phyloP scores from a whole-genome alignment of 768 basidiomycete genomes.

The Xanthoconium purpureum region DNA sequence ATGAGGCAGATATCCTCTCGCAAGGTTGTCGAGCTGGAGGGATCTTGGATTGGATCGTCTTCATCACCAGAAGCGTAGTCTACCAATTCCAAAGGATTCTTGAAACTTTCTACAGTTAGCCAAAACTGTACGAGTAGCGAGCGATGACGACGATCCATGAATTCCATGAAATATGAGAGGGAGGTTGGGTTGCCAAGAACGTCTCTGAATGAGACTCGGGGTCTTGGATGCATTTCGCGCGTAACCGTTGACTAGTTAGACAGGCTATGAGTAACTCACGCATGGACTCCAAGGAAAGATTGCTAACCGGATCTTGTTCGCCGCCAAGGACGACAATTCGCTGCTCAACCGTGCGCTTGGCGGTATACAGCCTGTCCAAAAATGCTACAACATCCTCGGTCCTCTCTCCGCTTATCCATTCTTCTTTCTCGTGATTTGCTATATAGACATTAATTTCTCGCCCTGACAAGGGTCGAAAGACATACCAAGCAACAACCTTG shows the following conservation, averaged over 20 bases:
- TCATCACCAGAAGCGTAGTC: constrained; percentile 61
- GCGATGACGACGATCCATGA: constrained; percentile 87
- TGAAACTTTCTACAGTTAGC: constrained; percentile 96
- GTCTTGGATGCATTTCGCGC: constrained; percentile 43
- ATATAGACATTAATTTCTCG: constrained; percentile 2
- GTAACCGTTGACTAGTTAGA: constrained; percentile 38
- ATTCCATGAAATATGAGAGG: constrained; percentile 96
- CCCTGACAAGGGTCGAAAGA: constrained; percentile 7
- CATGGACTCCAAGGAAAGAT: not conserved
- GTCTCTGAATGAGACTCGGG: constrained; percentile 64
- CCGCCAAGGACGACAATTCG: constrained; percentile 80
- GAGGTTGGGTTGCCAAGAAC: constrained; percentile 87
- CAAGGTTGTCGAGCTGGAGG: constrained; percentile 56
- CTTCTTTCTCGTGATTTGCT: constrained; percentile 86
- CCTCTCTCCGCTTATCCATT: constrained; percentile 83
- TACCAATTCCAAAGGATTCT: constrained; percentile 87
- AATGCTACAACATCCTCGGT: constrained; percentile 86
- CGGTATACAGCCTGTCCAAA: constrained; percentile 83
- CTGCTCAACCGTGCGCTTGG: constrained; percentile 83
- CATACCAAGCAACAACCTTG: constrained; percentile 67
- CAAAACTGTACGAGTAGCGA: constrained; percentile 93
- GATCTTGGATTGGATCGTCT: constrained; percentile 57
- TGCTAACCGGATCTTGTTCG: constrained; percentile 56
- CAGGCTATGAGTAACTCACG: not conserved
- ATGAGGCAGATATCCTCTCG: constrained; percentile 90